phyloP scores from a whole-genome alignment of 2,329 filamentous ascomycete genomes.

The Hypoxylon sp. region DNA sequence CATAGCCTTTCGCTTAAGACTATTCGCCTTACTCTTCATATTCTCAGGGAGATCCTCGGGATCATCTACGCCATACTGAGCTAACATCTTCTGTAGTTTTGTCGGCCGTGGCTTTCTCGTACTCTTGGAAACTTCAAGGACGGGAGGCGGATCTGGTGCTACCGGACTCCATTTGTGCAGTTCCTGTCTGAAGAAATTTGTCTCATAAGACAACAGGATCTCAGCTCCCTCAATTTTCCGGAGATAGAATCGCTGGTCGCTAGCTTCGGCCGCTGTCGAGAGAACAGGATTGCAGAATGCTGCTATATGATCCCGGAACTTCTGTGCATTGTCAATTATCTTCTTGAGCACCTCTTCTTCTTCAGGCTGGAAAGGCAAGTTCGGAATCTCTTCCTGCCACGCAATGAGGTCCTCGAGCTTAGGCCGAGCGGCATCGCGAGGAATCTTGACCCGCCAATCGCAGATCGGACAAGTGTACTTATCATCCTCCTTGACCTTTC shows the following conservation, averaged over 20 bases:
- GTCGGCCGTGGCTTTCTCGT: constrained; percentile 96
- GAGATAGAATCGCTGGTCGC: constrained; percentile 92
- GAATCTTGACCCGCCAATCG: constrained; percentile 97
- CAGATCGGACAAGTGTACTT: constrained; percentile 99
- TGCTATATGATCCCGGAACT: constrained; percentile 86
- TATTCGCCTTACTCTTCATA: constrained; percentile 82
- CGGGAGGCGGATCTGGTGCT: constrained; percentile 85
- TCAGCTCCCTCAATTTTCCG: constrained; percentile 98
- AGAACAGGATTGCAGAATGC: constrained; percentile 85
- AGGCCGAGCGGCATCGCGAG: constrained; percentile 92
- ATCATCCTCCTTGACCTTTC: constrained; percentile 98
- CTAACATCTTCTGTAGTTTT: constrained; percentile 95
- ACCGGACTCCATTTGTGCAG: constrained; percentile 96
- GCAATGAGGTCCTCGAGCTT: constrained; percentile 90
- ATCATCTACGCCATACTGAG: constrained; percentile 88
- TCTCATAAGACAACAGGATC: constrained; percentile 90
- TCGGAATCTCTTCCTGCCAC: constrained; percentile 86
- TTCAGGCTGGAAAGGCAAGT: constrained; percentile 92
- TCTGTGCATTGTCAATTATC: constrained; percentile 87
- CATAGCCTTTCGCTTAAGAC: constrained; percentile 78
- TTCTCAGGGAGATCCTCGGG: constrained; percentile 90
- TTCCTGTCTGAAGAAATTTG: constrained; percentile 97
- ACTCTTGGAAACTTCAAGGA: constrained; percentile 88
- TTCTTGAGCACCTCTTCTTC: constrained; percentile 89
- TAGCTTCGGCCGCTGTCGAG: constrained; percentile 86